Conservation (phyloP, 164 flowering plant genomes). For the Tetracentron sinense region DNA sequence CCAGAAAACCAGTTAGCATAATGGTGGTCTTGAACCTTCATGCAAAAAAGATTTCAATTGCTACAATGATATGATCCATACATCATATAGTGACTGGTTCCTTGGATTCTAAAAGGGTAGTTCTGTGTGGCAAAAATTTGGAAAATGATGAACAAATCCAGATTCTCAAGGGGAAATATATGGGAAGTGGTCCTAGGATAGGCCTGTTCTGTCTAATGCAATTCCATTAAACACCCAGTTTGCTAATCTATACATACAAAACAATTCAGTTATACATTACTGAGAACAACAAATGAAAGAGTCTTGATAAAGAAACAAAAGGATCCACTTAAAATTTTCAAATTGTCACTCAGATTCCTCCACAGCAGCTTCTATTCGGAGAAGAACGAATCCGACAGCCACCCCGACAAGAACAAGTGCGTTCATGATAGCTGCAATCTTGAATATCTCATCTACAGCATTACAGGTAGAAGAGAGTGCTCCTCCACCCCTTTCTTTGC, state of each 20-base stretch:
- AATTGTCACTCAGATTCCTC: conserved; percentile 36
- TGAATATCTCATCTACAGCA: conserved; percentile 32
- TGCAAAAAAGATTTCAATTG: no score
- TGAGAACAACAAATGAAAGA: neutral
- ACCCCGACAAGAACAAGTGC: conserved; percentile 34
- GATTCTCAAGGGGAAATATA: no score
- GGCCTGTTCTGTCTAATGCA: no score
- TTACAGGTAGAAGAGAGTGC: conserved; percentile 19
- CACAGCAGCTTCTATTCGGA: conserved; percentile 31
- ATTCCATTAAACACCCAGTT: neutral
- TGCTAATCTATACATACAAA: conserved; percentile 2
- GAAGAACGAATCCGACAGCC: conserved; percentile 45
- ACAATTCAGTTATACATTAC: neutral
- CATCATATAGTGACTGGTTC: no score
- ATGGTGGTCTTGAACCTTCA: no score
- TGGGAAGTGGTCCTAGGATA: no score
- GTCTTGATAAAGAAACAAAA: neutral
- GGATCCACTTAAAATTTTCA: neutral
- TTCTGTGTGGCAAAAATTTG: no score
- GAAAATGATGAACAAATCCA: no score
- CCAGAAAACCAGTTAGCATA: no score
- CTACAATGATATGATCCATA: no score
- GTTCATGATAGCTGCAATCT: conserved; percentile 29
- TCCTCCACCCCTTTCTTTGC: conserved; percentile 6
- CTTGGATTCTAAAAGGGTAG: no score